Conservation (phyloP, 441 rosid species). For the Viola pubescens region DNA sequence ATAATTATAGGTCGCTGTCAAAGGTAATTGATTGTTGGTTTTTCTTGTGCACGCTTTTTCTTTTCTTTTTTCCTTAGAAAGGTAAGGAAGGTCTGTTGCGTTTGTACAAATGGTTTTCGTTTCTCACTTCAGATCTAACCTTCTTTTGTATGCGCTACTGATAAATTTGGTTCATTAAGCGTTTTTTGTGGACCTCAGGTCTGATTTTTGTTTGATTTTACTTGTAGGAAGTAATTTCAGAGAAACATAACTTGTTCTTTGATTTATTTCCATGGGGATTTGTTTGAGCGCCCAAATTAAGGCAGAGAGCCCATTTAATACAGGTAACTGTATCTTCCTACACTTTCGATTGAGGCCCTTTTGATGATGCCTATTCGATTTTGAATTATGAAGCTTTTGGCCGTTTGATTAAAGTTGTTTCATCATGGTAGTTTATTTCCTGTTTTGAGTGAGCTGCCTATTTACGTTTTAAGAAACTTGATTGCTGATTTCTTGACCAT, state of each 20-base stretch:
- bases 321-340: slow-evolving; percentile 34
- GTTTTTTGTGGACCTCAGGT: slow-evolving; percentile 7
- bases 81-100: slow-evolving; percentile 7
- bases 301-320: slow-evolving; percentile 68
- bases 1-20: background rate
- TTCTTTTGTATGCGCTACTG: slow-evolving; percentile 15
- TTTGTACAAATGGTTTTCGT: background rate
- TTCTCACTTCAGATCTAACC: slow-evolving; percentile 22
- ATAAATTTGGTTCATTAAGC: slow-evolving; percentile 11
- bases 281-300: slow-evolving; percentile 85
- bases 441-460: background rate
- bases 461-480: no score
- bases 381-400: no score
- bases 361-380: no score
- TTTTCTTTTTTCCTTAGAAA: background rate
- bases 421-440: slow-evolving; percentile 10
- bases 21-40: background rate
- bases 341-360: no score
- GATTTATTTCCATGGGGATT: slow-evolving; percentile 55
- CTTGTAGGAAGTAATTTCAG: slow-evolving; percentile 23
- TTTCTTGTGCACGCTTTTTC: slow-evolving; percentile 3
- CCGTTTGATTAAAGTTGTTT: no score
- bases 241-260: slow-evolving; percentile 14
- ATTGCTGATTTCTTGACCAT: no score
- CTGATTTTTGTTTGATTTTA: slow-evolving; percentile 13